A percentile compares a stretch with the other conserved stretches of the same genome.
These are phyloP conservation scores for Sedum album DNA, from an alignment of 164 flowering plant genomes.

Conservation along the genomic window DNA sequence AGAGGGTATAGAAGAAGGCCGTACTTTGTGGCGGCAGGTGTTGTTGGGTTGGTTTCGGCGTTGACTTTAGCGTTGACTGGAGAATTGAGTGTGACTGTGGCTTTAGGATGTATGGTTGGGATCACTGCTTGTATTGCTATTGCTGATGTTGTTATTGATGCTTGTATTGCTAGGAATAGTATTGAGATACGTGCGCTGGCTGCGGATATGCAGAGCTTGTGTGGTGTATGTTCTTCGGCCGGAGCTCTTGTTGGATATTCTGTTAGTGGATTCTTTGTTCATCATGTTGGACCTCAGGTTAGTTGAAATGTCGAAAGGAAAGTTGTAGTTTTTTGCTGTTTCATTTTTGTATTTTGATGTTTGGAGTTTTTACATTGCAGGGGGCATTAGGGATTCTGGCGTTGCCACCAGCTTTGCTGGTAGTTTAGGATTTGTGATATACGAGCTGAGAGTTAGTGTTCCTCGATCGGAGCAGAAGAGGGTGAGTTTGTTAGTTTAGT, in stretches of 20 bases:
- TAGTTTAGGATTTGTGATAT: constrained; percentile 49
- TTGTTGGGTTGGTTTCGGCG: constrained; percentile 39
- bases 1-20: constrained; percentile 51
- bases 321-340: neutral
- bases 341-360: neutral
- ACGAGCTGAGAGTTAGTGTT: constrained; percentile 25
- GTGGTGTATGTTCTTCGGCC: constrained; percentile 47
- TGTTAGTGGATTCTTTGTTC: constrained; percentile 56
- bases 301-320: neutral
- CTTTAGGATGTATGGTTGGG: constrained; percentile 45
- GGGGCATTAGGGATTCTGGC: constrained; percentile 52
- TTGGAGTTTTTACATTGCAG: constrained; percentile 23
- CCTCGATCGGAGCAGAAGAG: constrained; percentile 23
- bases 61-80: constrained; percentile 25
- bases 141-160: constrained; percentile 65
- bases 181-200: constrained; percentile 48
- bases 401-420: constrained; percentile 33
- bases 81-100: constrained; percentile 28
- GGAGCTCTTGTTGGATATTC: constrained; percentile 67
- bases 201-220: constrained; percentile 65
- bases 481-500: constrained; percentile 14
- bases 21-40: constrained; percentile 47
- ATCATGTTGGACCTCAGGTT: constrained; percentile 66
- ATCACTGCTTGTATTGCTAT: constrained; percentile 46
- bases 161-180: constrained; percentile 61